Conservation (phyloP, 1,139 yeast species). For the Saccharomycopsis hybrid region DNA sequence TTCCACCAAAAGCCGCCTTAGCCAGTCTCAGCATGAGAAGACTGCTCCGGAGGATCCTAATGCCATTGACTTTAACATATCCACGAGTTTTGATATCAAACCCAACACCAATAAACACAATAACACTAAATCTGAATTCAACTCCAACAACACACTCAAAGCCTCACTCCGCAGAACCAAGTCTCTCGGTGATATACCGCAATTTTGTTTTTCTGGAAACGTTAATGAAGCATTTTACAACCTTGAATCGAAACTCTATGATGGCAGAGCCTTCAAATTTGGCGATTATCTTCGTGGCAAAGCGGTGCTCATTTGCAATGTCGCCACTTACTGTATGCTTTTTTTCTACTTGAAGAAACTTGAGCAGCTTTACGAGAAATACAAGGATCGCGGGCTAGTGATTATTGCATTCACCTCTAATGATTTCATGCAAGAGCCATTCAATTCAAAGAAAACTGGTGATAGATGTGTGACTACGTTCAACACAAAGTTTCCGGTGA, state of each 20-base stretch:
- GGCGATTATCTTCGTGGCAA: neutral
- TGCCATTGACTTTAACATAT: no score
- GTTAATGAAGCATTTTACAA: no score
- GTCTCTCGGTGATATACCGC: no score
- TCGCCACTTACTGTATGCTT: conserved; percentile 78
- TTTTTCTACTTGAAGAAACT: conserved; percentile 2
- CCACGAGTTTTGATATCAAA: no score
- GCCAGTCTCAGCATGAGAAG: no score
- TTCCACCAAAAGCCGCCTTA: no score
- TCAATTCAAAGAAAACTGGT: neutral
- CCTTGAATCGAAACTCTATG: neutral
- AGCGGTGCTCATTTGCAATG: conserved; percentile 83
- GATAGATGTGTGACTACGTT: conserved; percentile 32
- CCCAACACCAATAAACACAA: no score
- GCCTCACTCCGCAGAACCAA: no score
- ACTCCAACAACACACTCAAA: no score
- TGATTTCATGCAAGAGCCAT: conserved; percentile 6
- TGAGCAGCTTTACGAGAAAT: neutral
- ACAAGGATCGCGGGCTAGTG: neutral
- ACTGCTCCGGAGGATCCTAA: no score
- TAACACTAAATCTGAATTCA: no score
- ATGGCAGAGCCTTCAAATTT: neutral
- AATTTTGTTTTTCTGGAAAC: no score
- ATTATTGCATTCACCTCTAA: conserved; percentile 6
- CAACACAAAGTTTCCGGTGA: conserved; percentile 56